Conservation (phyloP, 345 rosid species). For the Eucalyptus lansdowneana region DNA sequence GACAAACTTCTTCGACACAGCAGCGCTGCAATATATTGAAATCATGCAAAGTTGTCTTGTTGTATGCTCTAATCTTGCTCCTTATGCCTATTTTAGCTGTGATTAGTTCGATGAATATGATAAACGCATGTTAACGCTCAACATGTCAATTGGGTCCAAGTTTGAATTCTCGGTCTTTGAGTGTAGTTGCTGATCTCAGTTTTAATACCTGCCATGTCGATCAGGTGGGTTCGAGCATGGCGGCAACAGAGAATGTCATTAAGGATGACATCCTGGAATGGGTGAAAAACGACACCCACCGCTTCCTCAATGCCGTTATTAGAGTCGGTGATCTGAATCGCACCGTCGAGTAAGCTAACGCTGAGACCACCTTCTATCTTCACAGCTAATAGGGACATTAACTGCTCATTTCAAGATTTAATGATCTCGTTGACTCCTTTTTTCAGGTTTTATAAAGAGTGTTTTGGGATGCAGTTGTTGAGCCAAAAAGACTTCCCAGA, state of each 20-base stretch:
- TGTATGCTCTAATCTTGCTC: not conserved
- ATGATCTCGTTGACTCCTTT: not conserved
- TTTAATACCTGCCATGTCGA: not conserved
- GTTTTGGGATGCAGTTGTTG: conserved; percentile 40
- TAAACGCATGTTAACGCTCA: not conserved
- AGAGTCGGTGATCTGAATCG: conserved; percentile 34
- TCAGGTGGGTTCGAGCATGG: not conserved
- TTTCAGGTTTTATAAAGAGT: conserved; percentile 26
- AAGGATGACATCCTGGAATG: conserved; percentile 7
- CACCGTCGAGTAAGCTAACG: conserved; percentile 15
- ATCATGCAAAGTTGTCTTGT: not conserved
- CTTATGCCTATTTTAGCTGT: not conserved
- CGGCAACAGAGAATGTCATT: not conserved
- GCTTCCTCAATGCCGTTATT: conserved; percentile 22
- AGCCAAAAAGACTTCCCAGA: conserved; percentile 25
- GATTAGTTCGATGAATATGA: not conserved
- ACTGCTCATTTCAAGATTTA: not conserved
- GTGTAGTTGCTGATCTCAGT: not conserved
- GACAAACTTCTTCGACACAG: not conserved
- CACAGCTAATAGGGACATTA: not conserved
- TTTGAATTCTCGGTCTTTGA: not conserved
- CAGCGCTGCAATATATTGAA: not conserved
- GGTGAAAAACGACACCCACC: conserved; percentile 26
- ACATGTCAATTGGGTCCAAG: not conserved
- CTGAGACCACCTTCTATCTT: not conserved